Evolutionary conservation across 2,329 filamentous ascomycete species (phyloP), one percentile per base, ranked within the genome.

Genomic region (Rhinocladiella similis): DNA sequence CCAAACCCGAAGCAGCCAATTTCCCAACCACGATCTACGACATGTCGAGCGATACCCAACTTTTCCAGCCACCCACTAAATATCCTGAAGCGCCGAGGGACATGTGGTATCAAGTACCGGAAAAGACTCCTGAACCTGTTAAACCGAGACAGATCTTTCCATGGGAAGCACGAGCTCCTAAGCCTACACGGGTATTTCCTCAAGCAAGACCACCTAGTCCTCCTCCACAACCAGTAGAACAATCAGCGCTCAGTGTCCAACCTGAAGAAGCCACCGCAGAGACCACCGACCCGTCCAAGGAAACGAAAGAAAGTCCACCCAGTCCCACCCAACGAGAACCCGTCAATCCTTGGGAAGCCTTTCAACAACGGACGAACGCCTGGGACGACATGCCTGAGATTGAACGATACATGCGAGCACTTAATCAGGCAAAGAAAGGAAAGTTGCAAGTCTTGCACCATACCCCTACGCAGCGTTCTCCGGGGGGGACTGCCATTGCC

Each of bases 321-420:
- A 52, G 45, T 13, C 56, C 56, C 12, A 41, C 42, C 12, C 42
- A 50, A 50, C 49, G 38, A 41, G 38, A 41, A 25, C 50, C 47
- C 47, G 57, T 18, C 52, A 65, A 61, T 59, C 63, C 56, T 36
- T 67, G 57, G 90, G 89, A 82, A 84, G 61, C 80, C 80, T 46
- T 96, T 88, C 70, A 79, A 46, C 54, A 84, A n/a, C 82, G 85
- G 46, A 83, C 80, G 49, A 99, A 97, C 72, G 92, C 91, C 14
- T 99, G 94, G 94, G 94, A 99, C 67, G 89, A 90, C 51, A 83
- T 95, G 50, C 89, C 90, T 12, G 88, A 90, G 63, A 99, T 99
- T 66, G 86, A 90, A 67, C 83, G 84, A 61, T 99, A 97, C 69
- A 89, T 97, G 53, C 89, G 90, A 61, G 81, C 84, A 51, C 77